Evolutionary conservation across 495 filamentous ascomycete species (phyloP), one percentile per base, ranked within the genome.

Genomic region (Aspergillus bridgeri): DNA sequence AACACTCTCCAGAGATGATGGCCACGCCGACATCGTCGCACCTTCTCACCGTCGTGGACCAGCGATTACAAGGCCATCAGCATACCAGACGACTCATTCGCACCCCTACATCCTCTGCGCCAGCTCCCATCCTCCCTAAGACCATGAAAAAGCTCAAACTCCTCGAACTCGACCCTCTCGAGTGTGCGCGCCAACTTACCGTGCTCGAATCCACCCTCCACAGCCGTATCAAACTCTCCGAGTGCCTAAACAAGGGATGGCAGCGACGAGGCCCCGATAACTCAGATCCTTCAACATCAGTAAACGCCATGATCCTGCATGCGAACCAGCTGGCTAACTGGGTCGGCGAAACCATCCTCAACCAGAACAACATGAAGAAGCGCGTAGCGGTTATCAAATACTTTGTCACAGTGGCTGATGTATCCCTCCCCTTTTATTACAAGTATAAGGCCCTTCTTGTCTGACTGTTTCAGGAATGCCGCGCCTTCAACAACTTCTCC

Each of bases 121-220:
- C 92, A 8, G 76, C 87, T 46, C 91, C 92, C 15, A 93, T 96
- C 62, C 81, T 95, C 65, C 92, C 92, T 0, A 94, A 92, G 78
- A 95, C 94, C 69, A 89, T 96, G 86, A 92, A 91, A 81, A 96
- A 94, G 69, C 83, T 96, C 56, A 95, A 95, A 69, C 92, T 97
- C 69, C 79, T 96, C 51, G 91, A 97, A 69, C 92, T 97, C 48
- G 93, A 97, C 64, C 83, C 89, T 13, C 87, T 85, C 1, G 92
- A 97, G 66, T 92, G 96, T 71, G 93, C 91, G 6, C 84, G 92
- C 29, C 92, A 97, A 66, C 75, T 97, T 47, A 97, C 92, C 3
- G 91, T 96, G 58, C 91, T 96, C 58, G 92, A 96, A 67, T 91
- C 90, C 2, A 84, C 82, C 52, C 80, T 95, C 11, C 96, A 95